These are phyloP conservation scores for Pascua sp. DNA, from an alignment of 1,284 basidiomycete genomes.

Conservation along the genomic window DNA sequence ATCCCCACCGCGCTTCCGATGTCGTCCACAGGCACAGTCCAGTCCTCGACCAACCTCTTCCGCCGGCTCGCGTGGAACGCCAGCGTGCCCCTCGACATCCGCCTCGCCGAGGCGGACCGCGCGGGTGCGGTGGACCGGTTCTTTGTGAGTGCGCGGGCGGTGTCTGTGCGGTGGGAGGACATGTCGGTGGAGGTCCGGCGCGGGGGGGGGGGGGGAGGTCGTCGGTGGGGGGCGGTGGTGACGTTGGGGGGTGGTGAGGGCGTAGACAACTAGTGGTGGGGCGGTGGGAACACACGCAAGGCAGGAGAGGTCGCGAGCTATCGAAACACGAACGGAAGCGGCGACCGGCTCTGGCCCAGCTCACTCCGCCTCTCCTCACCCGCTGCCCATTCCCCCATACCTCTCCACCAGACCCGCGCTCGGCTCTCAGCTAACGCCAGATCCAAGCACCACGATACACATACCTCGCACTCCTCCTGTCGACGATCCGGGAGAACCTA, in stretches of 20 bases:
- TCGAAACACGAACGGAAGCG: too few relatives aligned
- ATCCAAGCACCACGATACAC: conserved; percentile 74
- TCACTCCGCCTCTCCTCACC: background rate
- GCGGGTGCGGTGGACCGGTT: conserved; percentile 36
- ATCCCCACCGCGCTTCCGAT: too few relatives aligned
- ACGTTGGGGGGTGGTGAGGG: too few relatives aligned
- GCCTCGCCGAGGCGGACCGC: conserved; percentile 35
- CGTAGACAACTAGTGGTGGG: too few relatives aligned
- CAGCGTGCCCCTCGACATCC: conserved; percentile 38
- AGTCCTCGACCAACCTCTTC: conserved; percentile 43
- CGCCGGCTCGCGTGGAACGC: conserved; percentile 47
- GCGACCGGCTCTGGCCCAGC: too few relatives aligned
- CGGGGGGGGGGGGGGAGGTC: too few relatives aligned
- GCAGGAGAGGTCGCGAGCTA: too few relatives aligned
- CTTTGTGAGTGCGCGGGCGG: conserved; percentile 41
- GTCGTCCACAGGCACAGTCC: conserved; percentile 13
- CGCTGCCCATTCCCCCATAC: too few relatives aligned
- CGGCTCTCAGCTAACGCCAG: conserved; percentile 26
- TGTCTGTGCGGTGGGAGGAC: background rate
- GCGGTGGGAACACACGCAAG: too few relatives aligned
- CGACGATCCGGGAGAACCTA: conserved; percentile 77
- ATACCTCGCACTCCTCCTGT: conserved; percentile 84
- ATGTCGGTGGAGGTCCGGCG: background rate
- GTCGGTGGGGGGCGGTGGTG: too few relatives aligned
- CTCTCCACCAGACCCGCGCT: background rate